These are phyloP conservation scores for Penicillium occitanis DNA, from an alignment of 2,329 filamentous ascomycete genomes.

Conservation along the genomic window DNA sequence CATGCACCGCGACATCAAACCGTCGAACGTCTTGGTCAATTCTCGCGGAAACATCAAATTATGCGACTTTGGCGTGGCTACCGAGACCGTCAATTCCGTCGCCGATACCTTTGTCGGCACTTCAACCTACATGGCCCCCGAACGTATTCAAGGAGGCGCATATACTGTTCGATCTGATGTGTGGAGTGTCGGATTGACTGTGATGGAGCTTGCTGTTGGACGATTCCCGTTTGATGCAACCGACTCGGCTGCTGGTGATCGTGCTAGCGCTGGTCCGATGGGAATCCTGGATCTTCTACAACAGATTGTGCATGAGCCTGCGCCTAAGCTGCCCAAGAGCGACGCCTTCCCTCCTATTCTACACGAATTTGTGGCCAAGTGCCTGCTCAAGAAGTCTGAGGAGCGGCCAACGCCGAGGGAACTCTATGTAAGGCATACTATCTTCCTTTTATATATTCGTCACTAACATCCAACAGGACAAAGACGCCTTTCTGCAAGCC, in stretches of 20 bases:
- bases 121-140: conserved; percentile 98
- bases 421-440: conserved; percentile 68
- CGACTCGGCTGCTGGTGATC: conserved; percentile 71
- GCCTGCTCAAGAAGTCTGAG: conserved; percentile 84
- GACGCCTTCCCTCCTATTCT: conserved; percentile 94
- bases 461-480: conserved; percentile 59
- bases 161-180: conserved; percentile 99
- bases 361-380: conserved; percentile 96
- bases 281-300: conserved; percentile 94
- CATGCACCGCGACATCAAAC: conserved; percentile 99
- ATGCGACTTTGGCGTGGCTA: conserved; percentile 98
- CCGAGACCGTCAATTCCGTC: conserved; percentile 95
- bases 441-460: background rate
- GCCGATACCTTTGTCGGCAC: conserved; percentile 98
- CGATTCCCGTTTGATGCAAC: conserved; percentile 90
- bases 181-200: conserved; percentile 91
- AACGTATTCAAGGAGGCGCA: conserved; percentile 93
- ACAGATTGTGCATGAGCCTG: conserved; percentile 95
- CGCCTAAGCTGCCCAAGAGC: conserved; percentile 90
- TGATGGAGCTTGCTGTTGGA: conserved; percentile 97
- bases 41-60: conserved; percentile 93
- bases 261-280: conserved; percentile 70
- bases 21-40: conserved; percentile 95
- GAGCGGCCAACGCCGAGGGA: conserved; percentile 89
- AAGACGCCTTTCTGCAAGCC: conserved; percentile 90